A percentile compares a stretch with the other conserved stretches of the same genome.
These are phyloP conservation scores for Apophysomyces elegans DNA, from an alignment of 371 early-diverging fungal species.

Conservation along the genomic window DNA sequence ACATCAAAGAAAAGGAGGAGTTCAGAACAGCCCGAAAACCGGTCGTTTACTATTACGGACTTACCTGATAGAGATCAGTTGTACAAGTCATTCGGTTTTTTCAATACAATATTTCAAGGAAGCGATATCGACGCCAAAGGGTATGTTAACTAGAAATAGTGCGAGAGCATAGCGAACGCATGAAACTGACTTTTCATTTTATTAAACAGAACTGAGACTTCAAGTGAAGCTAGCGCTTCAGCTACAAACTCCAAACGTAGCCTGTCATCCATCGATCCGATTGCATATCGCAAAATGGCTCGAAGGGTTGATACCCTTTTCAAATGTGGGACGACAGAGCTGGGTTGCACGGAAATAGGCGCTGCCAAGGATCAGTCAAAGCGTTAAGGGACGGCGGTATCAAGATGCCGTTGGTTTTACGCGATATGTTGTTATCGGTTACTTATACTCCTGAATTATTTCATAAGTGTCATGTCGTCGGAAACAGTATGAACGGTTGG, in stretches of 20 bases:
- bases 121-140: too few relatives aligned
- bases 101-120: too few relatives aligned
- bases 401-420: not conserved
- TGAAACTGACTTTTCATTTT: not conserved
- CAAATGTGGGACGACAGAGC: not conserved
- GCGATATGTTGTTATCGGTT: not conserved
- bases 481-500: constrained; percentile 5
- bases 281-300: not conserved
- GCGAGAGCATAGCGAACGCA: too few relatives aligned
- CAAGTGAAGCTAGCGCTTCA: too few relatives aligned
- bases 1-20: too few relatives aligned
- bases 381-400: not conserved
- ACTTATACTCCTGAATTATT: not conserved
- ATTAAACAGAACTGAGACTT: not conserved
- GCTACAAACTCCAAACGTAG: too few relatives aligned
- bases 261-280: not conserved
- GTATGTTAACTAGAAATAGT: too few relatives aligned
- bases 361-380: not conserved
- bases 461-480: not conserved
- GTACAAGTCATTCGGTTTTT: too few relatives aligned
- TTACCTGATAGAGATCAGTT: too few relatives aligned
- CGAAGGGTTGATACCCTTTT: not conserved
- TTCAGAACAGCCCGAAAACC: too few relatives aligned
- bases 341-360: not conserved
- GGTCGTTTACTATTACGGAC: too few relatives aligned